Base-by-base conservation (phyloP, 2,329 filamentous ascomycete genomes). In the Neofusicoccum kwambonambiense region DNA sequence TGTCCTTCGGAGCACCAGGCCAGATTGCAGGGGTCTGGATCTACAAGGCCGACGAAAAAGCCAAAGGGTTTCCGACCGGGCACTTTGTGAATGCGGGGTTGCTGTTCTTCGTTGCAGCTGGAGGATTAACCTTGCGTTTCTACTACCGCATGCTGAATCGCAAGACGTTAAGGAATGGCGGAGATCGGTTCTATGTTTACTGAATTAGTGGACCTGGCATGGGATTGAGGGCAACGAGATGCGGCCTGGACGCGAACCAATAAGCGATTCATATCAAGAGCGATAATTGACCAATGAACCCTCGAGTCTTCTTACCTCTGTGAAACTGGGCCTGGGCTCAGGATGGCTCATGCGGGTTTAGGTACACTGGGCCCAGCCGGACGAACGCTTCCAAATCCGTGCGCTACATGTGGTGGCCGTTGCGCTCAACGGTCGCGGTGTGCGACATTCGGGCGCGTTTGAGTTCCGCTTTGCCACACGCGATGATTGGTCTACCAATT, bases 21-120 rank as follows among this genome's bases (percentile, higher is more conserved):
- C 89, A 91, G 74, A 91, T 92, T 45, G 84, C 87, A 0, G 89
- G 89, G 0, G 87, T 90, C 0, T 92, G 88, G 88, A 91, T 90
- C 67, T 91, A 91, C 76, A 89, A 89, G 71, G 80, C 84, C 0
- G 77, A 84, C 11, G 87, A 92, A 74, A 83, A 82, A 17, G 74
- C 77, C 22, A 76, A 69, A 9, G 89, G 89, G 0, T 91, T 90
- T 72, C 88, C 88, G 0, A 91, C 88, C 0, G 89, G 89, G 0
- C 89, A 91, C 71, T 90, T 86, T 85, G 84, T 83, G 4, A 89
- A 90, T 72, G 86, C 86, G 2, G 87, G 78, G 11, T 74, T 89
- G 68, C 70, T 89, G 45, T 77, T 89, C 12, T 83, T 88, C 66
- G 87, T 88, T 0, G 80, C 83, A 1, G 80, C 78, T 0, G 86